Evolutionary conservation across 495 filamentous ascomycete species (phyloP).

Genomic region (Pseudoneurospora amorphoporcata): DNA sequence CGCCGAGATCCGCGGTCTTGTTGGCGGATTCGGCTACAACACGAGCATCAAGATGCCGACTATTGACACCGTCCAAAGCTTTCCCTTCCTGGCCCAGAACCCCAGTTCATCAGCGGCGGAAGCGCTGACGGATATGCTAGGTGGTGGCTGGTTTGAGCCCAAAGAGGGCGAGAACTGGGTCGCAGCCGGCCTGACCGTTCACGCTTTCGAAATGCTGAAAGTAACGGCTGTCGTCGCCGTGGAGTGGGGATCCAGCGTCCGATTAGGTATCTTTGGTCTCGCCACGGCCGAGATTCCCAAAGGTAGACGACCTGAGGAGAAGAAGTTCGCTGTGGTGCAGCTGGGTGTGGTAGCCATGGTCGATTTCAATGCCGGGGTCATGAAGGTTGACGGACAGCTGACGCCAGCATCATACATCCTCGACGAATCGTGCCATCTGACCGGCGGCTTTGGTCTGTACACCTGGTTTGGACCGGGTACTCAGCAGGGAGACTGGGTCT

Average conservation of each 20-base stretch:
- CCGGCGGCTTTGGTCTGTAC: conserved; percentile 37
- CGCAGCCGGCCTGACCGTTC: conserved; percentile 30
- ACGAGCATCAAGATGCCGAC: conserved; percentile 21
- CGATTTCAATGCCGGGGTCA: conserved; percentile 26
- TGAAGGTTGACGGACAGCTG: conserved; percentile 34
- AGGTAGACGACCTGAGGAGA: not conserved
- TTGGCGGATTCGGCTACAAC: conserved; percentile 39
- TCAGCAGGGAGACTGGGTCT: conserved; percentile 36
- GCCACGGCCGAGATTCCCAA: conserved; percentile 28
- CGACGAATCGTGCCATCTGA: conserved; percentile 32
- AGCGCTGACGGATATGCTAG: not conserved
- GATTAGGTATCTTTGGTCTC: conserved; percentile 30
- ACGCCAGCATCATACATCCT: conserved; percentile 34
- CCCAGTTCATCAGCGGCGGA: not conserved
- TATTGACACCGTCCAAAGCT: conserved; percentile 21
- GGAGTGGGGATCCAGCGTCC: conserved; percentile 16
- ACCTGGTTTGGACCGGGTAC: conserved; percentile 33
- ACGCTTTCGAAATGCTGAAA: conserved; percentile 32
- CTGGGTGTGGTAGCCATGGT: conserved; percentile 26
- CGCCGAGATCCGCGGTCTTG: conserved; percentile 29
- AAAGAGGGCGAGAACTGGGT: conserved; percentile 26
- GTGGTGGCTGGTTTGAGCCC: conserved; percentile 10
- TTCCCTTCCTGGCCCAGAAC: conserved; percentile 27
- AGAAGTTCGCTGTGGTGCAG: conserved; percentile 31
- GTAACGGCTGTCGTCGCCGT: conserved; percentile 30